Evolutionary conservation across 768 basidiomycete genomes (phyloP), one percentile per base, ranked within the genome.

Genomic region (Tricholoma furcatifolium): DNA sequence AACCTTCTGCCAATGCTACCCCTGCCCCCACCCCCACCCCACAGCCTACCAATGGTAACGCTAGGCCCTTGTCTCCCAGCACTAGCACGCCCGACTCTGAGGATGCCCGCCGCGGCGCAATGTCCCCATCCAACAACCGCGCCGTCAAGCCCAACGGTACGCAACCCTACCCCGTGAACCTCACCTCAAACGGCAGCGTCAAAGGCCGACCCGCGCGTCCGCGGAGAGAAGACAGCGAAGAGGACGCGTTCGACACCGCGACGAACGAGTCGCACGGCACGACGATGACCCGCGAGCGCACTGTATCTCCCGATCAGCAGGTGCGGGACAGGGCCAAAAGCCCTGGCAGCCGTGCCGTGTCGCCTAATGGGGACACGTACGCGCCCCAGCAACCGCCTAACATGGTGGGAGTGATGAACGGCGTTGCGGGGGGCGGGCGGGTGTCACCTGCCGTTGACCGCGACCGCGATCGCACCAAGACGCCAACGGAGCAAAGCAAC

Each of bases 61-160:
- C 74, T 36, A 84, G 88, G 31, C 76, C 89, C 2, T 79, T 81
- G 71, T 92, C 91, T 2, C 88, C 91, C 4, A 70, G 68, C n/a
- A 67, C 70, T 24, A 69, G 68, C 27, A 71, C 70, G 35, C 64
- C 73, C 8, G 85, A 84, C 31, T 52, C 67, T 6, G 85, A 87
- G 34, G 83, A 83, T 44, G 68, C 73, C 46, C 84, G 87, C 30
- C 82, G 87, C 27, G 7, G 27, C 31, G 83, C 85, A 11, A 76
- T 87, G 54, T 88, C 88, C 0, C 88, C 87, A 4, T 65, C 76
- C 6, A 77, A 27, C 27, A 27, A 75, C 58, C 74, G 81, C n/a
- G 67, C 76, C 2, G 64, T 62, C 40, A 73, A 74, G 54, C 65
- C 70, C 7, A 84, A 81, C 58, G 79, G 78, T 38, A 18, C 18